phyloP scores from a whole-genome alignment of 768 basidiomycete genomes.

The Pluteus cervinus region DNA sequence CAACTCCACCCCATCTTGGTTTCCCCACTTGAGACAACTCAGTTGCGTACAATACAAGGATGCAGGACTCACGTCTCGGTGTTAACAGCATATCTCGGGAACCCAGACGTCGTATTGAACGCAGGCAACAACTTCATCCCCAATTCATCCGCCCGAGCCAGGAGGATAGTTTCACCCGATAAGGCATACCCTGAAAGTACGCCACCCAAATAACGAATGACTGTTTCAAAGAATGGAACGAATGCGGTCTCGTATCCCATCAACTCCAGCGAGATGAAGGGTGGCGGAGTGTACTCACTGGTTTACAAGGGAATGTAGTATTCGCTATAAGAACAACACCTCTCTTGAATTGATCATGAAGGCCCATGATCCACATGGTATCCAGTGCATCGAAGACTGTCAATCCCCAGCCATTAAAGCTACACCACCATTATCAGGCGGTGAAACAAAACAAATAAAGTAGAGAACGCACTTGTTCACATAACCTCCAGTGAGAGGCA shows the following conservation, averaged over 20 bases:
- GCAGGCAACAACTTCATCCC: constrained; percentile 62
- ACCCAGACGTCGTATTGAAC: constrained; percentile 63
- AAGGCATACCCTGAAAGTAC: constrained; percentile 76
- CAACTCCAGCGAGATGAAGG: constrained; percentile 4
- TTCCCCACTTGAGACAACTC: constrained; percentile 23
- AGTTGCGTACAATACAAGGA: constrained; percentile 1
- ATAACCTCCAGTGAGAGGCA: constrained; percentile 40
- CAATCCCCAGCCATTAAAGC: constrained; percentile 73
- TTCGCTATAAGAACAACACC: constrained; percentile 47
- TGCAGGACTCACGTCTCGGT: constrained; percentile 38
- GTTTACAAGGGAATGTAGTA: constrained; percentile 37
- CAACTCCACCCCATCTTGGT: constrained; percentile 26
- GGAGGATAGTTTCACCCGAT: constrained; percentile 54
- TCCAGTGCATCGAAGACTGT: constrained; percentile 77
- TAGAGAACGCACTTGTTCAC: constrained; percentile 46
- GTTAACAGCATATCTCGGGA: constrained; percentile 67
- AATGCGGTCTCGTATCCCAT: constrained; percentile 17
- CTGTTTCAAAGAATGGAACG: constrained; percentile 69
- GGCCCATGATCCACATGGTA: constrained; percentile 76
- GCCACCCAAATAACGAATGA: constrained; percentile 82
- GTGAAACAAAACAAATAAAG: background rate
- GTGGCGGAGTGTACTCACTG: constrained; percentile 20
- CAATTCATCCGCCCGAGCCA: constrained; percentile 68
- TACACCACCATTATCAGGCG: constrained; percentile 16
- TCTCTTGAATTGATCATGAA: constrained; percentile 56